Percentiles rank a stretch among this genome's conserved stretches.
Conservation (phyloP, 768 basidiomycete genomes). For the Tylopilus vinaceipallidus region DNA sequence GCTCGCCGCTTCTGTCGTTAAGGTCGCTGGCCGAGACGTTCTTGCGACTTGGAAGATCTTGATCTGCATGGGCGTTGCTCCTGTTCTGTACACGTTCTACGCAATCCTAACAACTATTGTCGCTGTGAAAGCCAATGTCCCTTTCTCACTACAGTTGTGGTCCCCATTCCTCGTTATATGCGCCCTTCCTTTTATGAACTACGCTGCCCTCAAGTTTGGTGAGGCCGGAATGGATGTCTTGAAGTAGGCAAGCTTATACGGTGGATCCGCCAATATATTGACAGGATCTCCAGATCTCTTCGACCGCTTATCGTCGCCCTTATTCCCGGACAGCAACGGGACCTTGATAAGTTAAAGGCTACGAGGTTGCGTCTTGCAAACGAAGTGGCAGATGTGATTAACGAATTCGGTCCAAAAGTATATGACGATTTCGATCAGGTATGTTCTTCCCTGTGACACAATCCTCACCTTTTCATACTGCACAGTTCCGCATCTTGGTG, state of each 20-base stretch:
- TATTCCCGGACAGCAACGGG: conserved; percentile 83
- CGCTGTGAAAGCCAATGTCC: conserved; percentile 62
- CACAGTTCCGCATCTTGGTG: conserved; percentile 72
- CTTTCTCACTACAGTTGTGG: conserved; percentile 61
- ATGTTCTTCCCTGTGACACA: conserved; percentile 19
- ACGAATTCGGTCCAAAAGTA: conserved; percentile 84
- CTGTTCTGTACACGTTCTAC: conserved; percentile 81
- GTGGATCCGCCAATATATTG: conserved; percentile 1
- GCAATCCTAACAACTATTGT: conserved; percentile 74
- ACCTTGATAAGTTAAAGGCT: conserved; percentile 70
- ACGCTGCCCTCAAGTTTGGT: conserved; percentile 93
- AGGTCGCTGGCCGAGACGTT: conserved; percentile 95
- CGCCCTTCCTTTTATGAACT: conserved; percentile 83
- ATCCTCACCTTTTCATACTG: not conserved
- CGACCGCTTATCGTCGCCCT: conserved; percentile 86
- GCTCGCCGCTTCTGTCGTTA: conserved; percentile 91
- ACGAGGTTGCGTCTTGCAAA: conserved; percentile 76
- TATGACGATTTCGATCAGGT: conserved; percentile 88
- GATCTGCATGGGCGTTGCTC: conserved; percentile 88
- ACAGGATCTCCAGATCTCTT: conserved; percentile 62
- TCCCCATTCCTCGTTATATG: conserved; percentile 77
- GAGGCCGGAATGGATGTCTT: conserved; percentile 97
- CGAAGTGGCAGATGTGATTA: conserved; percentile 79
- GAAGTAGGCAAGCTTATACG: conserved; percentile 60
- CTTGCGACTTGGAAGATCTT: conserved; percentile 97